Conservation (phyloP, 768 basidiomycete genomes). For the Aureoboletus auriporus region DNA sequence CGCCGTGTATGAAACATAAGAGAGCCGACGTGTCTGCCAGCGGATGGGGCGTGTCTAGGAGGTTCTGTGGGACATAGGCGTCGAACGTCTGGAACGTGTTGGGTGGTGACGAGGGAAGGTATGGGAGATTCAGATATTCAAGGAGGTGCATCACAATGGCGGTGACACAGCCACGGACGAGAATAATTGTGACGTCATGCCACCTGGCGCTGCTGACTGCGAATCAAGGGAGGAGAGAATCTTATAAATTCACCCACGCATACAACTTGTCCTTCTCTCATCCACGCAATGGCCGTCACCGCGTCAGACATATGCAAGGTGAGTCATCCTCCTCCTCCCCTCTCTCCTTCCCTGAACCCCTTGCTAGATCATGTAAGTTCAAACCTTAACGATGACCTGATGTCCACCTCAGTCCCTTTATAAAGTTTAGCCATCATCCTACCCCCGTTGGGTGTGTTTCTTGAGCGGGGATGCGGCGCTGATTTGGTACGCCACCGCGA, state of each 20-base stretch:
- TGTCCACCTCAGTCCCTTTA: constrained; percentile 11
- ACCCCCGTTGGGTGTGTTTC: constrained; percentile 83
- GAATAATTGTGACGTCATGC: constrained; percentile 25
- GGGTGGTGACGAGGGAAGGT: constrained; percentile 22
- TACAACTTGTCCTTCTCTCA: background rate
- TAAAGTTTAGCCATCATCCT: constrained; percentile 63
- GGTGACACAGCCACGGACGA: constrained; percentile 11
- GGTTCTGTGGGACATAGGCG: constrained; percentile 38
- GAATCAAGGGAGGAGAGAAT: background rate
- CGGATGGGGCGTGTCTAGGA: background rate
- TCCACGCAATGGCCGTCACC: constrained; percentile 59
- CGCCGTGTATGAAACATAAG: constrained; percentile 76
- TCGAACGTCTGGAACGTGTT: constrained; percentile 51
- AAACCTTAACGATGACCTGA: background rate
- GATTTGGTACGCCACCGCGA: constrained; percentile 55
- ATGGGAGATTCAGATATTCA: no score
- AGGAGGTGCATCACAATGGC: constrained; percentile 14
- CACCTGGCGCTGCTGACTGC: background rate
- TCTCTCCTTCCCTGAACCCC: background rate
- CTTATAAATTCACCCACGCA: constrained; percentile 12
- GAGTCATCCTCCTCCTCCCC: constrained; percentile 8
- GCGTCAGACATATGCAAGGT: constrained; percentile 77
- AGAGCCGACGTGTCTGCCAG: constrained; percentile 32
- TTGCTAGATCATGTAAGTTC: constrained; percentile 42
- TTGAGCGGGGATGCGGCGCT: constrained; percentile 78